Evolutionary conservation across 306 rosid genomes (phyloP), one percentile per base, ranked within the genome.

Genomic region (Quercus cerris): DNA sequence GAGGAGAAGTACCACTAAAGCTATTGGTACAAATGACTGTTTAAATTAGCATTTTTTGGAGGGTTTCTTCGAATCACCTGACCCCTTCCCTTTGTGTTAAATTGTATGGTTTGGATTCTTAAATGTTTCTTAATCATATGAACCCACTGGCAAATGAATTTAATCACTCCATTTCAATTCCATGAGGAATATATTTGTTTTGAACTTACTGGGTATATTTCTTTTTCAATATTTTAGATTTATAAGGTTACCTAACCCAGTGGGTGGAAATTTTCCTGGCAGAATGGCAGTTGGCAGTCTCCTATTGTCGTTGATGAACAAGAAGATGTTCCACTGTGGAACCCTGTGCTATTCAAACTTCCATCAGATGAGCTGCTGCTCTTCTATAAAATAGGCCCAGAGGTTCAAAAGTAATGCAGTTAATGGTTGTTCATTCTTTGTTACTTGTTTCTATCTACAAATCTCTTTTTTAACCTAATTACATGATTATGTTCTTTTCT

Each of bases 291-390:
- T 56, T 94, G 98, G 98, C 77, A 91, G 75, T 46, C 89, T 66
- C 97, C 97, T 25, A 73, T 84, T 54, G 74, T 92, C 61, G 94
- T 87, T 20, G 98, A 94, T 84, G 94, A 92, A 82, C 73, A 94
- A 78, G 89, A 86, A 12, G 75, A 89, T 70, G 83, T 92, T 82
- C 94, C 98, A 49, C 88, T 94, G 97, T 94, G 98, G 98, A 94
- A 94, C 64, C 98, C 97, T 30, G 97, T 91, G 17, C 74, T 94
- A 78, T 92, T 91, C 81, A 94, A 88, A 79, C 97, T 94, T 82
- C 94, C 97, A 38, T 91, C 98, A 35, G 86, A 89, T 44, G 98
- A 75, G 91, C 66, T 92, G 67, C 97, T 94, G 84, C 86, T 94
- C 62, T 94, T 94, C 85, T 94, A 92, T 81, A 94, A 84, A 81